Base-by-base conservation (phyloP, 202 grass and related monocot species). In the Dendrocalamus latiflorus region DNA sequence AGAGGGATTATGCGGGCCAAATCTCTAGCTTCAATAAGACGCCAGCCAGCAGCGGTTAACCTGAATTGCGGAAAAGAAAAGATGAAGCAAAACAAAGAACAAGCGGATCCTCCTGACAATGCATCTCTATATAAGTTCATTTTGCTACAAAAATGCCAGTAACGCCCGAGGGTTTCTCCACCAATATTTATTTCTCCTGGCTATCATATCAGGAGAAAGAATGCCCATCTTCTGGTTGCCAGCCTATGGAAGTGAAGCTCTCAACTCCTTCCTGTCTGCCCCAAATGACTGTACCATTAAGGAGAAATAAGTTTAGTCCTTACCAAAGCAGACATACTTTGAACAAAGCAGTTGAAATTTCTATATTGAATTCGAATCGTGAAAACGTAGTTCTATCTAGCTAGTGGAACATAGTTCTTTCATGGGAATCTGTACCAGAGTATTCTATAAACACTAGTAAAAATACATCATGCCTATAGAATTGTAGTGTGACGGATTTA, bases 261-360 rank as follows among this genome's bases (percentile, higher is more conserved):
- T 94, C 72, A 96, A 41, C 68, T 96, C 93, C 90, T 96, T 99
- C 68, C 93, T 96, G 78, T 99, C 97, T 8, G 93, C 47, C 8
- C 97, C 97, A 77, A 91, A 99, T 60, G 89, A 89, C 97, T 99
- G 86, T 70, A 89, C 34, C 42, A 76, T 75, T 24, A 77, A 81
- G 7, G 12, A 43, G 1, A 28, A 65, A 21, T 38, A 38, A 73
- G 44, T 51, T 82, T 43, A 47, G 4, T 22, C 0, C 18, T 36
- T 60, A 56, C 25, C 53, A 4, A 81, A 81, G 18, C 25, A 36
- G 62, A 20, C 8, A 4, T 61, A 6, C 5, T n/a, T 13, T 15
- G 9, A 44, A 11, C 22, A 70, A 30, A 70, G 38, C 13, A 68
- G 50, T 43, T 43, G 3, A 56, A 72, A 24, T 14, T 38, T 60